Conservation (phyloP, 139 green algal genomes). For the Zygnema circumcarinatum region DNA sequence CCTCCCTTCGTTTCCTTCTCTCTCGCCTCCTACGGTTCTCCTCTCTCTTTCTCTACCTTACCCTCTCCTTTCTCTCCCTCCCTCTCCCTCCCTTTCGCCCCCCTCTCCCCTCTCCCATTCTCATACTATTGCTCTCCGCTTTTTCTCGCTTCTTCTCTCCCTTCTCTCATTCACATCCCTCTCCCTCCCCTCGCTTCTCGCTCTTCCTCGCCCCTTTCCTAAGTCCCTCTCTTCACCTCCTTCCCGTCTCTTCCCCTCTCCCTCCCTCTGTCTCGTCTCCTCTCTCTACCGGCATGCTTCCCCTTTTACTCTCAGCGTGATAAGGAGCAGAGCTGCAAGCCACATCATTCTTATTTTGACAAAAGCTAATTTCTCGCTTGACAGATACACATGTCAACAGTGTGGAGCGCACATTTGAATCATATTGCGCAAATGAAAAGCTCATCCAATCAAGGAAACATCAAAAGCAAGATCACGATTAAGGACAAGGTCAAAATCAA, state of each 20-base stretch:
- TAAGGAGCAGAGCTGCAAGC: too few species aligned
- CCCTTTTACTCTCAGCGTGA: too few species aligned
- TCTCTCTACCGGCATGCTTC: too few species aligned
- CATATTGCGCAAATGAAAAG: too few species aligned
- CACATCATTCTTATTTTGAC: too few species aligned
- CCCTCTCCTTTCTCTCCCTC: constrained; percentile 67
- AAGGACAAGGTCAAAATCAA: too few species aligned
- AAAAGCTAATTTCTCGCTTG: too few species aligned
- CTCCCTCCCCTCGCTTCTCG: background rate
- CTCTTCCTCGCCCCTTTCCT: background rate
- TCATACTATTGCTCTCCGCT: background rate
- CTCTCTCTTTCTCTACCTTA: background rate
- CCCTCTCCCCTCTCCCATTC: background rate
- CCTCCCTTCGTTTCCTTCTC: background rate
- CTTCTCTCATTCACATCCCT: background rate
- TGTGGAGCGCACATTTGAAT: too few species aligned
- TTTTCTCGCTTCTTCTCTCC: background rate
- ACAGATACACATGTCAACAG: too few species aligned
- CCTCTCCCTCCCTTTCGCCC: constrained; percentile 58
- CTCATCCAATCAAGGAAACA: too few species aligned
- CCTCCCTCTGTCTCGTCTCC: background rate
- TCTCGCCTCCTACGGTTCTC: background rate
- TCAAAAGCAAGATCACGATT: too few species aligned
- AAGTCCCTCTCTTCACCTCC: background rate
- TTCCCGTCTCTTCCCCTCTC: background rate